Percentiles rank a stretch among this genome's conserved stretches.
Conservation (phyloP, 345 rosid genomes). For the Carallia brachiata region DNA sequence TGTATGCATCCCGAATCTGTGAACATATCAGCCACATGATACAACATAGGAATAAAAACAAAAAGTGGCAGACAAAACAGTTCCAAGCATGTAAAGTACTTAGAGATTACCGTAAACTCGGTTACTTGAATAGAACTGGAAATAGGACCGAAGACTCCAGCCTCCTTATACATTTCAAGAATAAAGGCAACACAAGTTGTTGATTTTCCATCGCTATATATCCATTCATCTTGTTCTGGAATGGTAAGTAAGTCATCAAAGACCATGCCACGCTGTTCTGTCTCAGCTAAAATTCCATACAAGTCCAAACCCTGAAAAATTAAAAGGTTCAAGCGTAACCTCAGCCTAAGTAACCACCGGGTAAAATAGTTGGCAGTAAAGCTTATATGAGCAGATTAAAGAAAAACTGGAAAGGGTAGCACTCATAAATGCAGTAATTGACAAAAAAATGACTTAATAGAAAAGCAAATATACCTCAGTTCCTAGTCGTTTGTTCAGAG, state of each 20-base stretch:
- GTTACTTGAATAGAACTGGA: conserved; percentile 85
- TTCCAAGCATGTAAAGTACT: neutral
- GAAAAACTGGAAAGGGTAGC: no score
- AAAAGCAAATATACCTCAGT: conserved; percentile 61
- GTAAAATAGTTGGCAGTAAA: neutral
- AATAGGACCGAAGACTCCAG: conserved; percentile 72
- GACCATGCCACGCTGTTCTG: conserved; percentile 72
- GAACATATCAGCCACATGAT: neutral
- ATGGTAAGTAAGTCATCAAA: conserved; percentile 83
- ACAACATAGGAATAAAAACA: neutral
- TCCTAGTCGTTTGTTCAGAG: conserved; percentile 84
- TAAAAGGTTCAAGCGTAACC: neutral
- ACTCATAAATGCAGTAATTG: no score
- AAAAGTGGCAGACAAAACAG: neutral
- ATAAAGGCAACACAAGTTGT: conserved; percentile 94
- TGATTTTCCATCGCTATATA: conserved; percentile 93
- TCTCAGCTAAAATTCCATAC: conserved; percentile 67
- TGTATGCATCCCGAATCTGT: conserved; percentile 89
- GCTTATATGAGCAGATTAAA: no score
- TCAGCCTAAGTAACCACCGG: neutral
- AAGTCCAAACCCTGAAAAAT: conserved; percentile 69
- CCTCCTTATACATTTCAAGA: conserved; percentile 88
- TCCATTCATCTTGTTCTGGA: conserved; percentile 95
- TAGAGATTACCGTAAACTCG: conserved; percentile 76
- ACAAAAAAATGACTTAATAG: neutral